Conservation (phyloP, 2,329 filamentous ascomycete genomes). For the Cladophialophora yegresii region DNA sequence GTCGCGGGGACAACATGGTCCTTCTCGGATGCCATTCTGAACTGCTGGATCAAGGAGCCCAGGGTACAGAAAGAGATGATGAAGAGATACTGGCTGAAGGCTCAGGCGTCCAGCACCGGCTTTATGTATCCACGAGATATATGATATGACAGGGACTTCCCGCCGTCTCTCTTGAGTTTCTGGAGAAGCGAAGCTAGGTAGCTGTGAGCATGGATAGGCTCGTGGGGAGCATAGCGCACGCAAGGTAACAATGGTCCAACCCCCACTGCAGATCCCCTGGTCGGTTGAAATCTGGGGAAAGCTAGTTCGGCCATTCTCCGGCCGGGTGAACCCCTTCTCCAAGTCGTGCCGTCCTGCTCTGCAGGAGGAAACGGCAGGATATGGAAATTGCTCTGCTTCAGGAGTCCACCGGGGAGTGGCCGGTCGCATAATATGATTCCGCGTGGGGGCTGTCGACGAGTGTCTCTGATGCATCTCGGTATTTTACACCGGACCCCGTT, state of each 20-base stretch:
- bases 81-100: neutral
- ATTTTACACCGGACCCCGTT: slow-evolving; percentile 7
- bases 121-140: slow-evolving; percentile 10
- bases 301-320: slow-evolving; percentile 14
- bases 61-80: slow-evolving; percentile 6
- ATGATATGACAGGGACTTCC: neutral
- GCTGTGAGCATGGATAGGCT: slow-evolving; percentile 2
- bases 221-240: slow-evolving; percentile 11
- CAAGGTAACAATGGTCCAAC: neutral
- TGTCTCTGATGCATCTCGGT: slow-evolving; percentile 6
- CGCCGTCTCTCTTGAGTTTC: neutral
- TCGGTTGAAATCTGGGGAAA: slow-evolving; percentile 13
- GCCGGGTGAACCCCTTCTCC: slow-evolving; percentile 8
- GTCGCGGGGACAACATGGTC: slow-evolving; percentile 4
- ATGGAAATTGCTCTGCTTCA: slow-evolving; percentile 2
- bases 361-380: neutral
- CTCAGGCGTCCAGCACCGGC: neutral
- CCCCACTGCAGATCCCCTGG: slow-evolving; percentile 15
- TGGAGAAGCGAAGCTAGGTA: slow-evolving; percentile 5
- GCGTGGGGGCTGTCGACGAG: slow-evolving; percentile 11
- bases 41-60: neutral
- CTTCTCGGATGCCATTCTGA: slow-evolving; percentile 15
- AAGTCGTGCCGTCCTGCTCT: neutral
- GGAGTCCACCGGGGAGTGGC: slow-evolving; percentile 1
- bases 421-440: neutral